Evolutionary conservation across 2,329 filamentous ascomycete genomes (phyloP).

Genomic region (Colletotrichum phormii): DNA sequence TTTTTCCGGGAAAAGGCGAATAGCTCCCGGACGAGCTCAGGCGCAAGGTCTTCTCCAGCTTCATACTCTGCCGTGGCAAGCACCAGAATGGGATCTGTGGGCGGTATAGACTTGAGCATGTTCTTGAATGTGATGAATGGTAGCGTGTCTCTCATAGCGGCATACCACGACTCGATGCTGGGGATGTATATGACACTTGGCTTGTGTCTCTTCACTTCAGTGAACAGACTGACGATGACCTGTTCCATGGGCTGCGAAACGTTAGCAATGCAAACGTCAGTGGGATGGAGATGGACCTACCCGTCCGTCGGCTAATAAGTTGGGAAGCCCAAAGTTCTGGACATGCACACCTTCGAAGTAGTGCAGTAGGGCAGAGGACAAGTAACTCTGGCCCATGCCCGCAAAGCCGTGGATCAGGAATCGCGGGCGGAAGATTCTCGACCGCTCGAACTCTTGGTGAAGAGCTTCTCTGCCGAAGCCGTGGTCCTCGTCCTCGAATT

Average conservation of each 20-base stretch:
- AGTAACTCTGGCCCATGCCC: constrained; percentile 95
- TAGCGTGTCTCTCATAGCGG: constrained; percentile 69
- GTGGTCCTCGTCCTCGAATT: constrained; percentile 82
- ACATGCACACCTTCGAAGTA: constrained; percentile 95
- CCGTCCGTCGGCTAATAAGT: constrained; percentile 84
- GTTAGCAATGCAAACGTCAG: constrained; percentile 25
- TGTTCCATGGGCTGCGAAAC: constrained; percentile 76
- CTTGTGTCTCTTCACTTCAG: constrained; percentile 93
- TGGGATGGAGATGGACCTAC: constrained; percentile 56
- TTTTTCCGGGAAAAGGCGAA: constrained; percentile 90
- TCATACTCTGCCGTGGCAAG: constrained; percentile 85
- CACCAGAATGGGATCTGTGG: constrained; percentile 89
- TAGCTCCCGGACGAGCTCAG: constrained; percentile 76
- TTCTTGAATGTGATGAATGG: constrained; percentile 85
- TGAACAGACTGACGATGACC: constrained; percentile 89
- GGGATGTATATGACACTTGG: constrained; percentile 97
- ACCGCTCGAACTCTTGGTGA: constrained; percentile 83
- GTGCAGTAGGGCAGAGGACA: constrained; percentile 86
- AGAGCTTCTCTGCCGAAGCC: constrained; percentile 87
- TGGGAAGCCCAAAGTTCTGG: constrained; percentile 92
- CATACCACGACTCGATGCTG: constrained; percentile 88
- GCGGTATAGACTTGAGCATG: constrained; percentile 83
- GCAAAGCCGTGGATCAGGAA: constrained; percentile 83
- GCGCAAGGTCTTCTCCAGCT: constrained; percentile 64
- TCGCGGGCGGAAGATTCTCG: constrained; percentile 88